Evolutionary conservation across 331 rosid genomes (phyloP).

Genomic region (Quercus tomentella): DNA sequence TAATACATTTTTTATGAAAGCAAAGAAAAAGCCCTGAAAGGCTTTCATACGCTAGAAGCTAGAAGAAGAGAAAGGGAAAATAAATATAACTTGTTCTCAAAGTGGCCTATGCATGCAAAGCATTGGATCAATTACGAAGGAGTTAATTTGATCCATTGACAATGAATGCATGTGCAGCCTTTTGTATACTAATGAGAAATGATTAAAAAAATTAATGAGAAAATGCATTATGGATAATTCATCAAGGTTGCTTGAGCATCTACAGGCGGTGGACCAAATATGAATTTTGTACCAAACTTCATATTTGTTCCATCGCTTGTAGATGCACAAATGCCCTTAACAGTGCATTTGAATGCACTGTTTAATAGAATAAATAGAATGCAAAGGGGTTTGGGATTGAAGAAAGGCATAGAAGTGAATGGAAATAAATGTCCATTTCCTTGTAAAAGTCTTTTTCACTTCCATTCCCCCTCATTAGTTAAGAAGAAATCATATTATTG

Average conservation of each 20-base stretch:
- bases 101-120: neutral
- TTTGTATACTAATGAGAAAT: too few species aligned
- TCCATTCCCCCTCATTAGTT: too few species aligned
- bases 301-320: slow-evolving; percentile 53
- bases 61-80: neutral
- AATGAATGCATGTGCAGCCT: neutral
- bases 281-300: slow-evolving; percentile 47
- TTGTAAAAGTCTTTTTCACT: too few species aligned
- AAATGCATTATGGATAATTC: neutral
- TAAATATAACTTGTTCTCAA: neutral
- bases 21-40: too few species aligned
- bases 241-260: slow-evolving; percentile 27
- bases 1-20: too few species aligned
- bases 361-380: too few species aligned
- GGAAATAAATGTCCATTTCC: too few species aligned
- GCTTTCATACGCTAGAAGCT: neutral
- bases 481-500: too few species aligned
- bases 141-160: neutral
- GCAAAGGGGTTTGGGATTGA: too few species aligned
- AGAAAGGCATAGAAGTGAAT: too few species aligned
- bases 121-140: neutral
- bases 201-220: neutral
- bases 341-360: too few species aligned
- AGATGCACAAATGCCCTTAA: slow-evolving; percentile 15
- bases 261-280: slow-evolving; percentile 85